phyloP scores from a whole-genome alignment of 176 grass and related monocot genomes.

The Areca catechu region DNA sequence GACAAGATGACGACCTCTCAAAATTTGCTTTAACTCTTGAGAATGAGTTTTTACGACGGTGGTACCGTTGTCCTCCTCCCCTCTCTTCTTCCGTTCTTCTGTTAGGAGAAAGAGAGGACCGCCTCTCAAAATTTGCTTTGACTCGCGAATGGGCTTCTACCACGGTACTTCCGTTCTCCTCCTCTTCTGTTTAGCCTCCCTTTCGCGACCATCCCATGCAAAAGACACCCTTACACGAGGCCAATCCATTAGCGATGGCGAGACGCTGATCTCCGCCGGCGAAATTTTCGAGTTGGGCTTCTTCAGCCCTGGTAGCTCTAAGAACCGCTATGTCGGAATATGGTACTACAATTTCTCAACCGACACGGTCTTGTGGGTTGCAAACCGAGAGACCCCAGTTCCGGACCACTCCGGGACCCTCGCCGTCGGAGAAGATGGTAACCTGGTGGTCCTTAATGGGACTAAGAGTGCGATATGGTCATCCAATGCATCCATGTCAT shows the following conservation, averaged over 20 bases:
- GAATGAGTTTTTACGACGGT: too few relatives aligned
- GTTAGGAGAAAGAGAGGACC: too few relatives aligned
- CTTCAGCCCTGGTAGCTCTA: conserved; percentile 35
- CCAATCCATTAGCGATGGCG: conserved; percentile 17
- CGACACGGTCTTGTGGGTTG: conserved; percentile 47
- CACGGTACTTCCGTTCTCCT: too few relatives aligned
- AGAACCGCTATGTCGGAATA: conserved; percentile 40
- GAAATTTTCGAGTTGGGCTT: conserved; percentile 37
- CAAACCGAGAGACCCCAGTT: conserved; percentile 46
- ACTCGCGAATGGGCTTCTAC: too few relatives aligned
- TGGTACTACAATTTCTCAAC: conserved; percentile 24
- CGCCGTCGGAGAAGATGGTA: conserved; percentile 26
- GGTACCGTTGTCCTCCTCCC: too few relatives aligned
- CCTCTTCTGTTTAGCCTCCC: too few relatives aligned
- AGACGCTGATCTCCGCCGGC: conserved; percentile 27
- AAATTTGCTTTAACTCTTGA: too few relatives aligned
- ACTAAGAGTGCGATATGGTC: conserved; percentile 23
- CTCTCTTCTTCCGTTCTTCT: too few relatives aligned
- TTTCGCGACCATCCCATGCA: not conserved
- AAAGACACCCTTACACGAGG: conserved; percentile 22
- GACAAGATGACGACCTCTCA: too few relatives aligned
- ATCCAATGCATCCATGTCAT: conserved; percentile 5
- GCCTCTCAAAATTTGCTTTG: too few relatives aligned
- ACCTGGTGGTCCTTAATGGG: conserved; percentile 31
- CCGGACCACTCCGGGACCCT: conserved; percentile 14